Base-by-base conservation (phyloP, 2,329 filamentous ascomycete species). In the Hypoxylon sp. region DNA sequence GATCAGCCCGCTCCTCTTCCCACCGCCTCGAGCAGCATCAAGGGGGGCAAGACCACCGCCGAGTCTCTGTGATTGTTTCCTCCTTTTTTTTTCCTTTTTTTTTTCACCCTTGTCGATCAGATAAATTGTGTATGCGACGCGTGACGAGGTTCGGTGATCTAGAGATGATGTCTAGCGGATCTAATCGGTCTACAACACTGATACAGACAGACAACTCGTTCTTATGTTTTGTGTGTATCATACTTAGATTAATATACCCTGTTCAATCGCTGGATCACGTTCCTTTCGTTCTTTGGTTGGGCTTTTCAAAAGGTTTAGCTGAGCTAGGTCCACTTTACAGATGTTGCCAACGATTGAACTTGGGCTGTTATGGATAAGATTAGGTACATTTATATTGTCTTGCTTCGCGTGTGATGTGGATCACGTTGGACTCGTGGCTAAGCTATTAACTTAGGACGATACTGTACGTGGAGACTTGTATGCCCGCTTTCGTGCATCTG, bases 211-310 rank as follows among this genome's bases (percentile, higher is more conserved):
- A 39, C 14, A 56, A 14, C 29, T 6, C 9, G 19, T 53, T 58
- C 47, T 42, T 60, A 53, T 67, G 51, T 60, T 63, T 67, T 56
- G 55, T 67, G 55, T 63, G 55, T 67, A 63, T 57, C 47, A 60
- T 65, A 65, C 54, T 58, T 37, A 50, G 56, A 63, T 58, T 39
- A 58, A 73, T 73, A 73, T 73, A 73, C 71, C 71, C 71, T 58
- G 33, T 67, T 65, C 59, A 47, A 66, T 67, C 67, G 35, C 68
- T 60, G 65, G 24, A 55, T 58, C 61, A 5, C 9, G 19, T 56
- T 39, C 13, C 10, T 5, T 46, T 5, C 26, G 22, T 50, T 47
- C 35, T 46, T 9, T 26, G n/a, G 33, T 58, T 19, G 13, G 9
- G 19, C n/a, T 29, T 29, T 10, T 29, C n/a, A n/a, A n/a, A n/a